Conservation (phyloP, 495 filamentous ascomycete genomes). For the Penicillium canescens region DNA sequence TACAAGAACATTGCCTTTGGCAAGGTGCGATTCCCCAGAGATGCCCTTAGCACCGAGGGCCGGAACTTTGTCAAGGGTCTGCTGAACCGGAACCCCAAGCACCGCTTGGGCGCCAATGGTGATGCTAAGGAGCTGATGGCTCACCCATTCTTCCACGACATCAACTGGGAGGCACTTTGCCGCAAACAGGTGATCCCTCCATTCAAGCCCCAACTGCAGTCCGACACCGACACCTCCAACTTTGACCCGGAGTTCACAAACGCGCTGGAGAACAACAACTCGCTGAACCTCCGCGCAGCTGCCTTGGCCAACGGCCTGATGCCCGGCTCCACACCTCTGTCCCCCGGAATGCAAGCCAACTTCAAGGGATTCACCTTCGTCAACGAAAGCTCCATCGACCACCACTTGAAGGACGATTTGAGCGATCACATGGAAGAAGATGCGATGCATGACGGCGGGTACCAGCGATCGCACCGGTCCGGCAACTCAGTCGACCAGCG, state of each 20-base stretch:
- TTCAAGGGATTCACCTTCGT: constrained; percentile 99
- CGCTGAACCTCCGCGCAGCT: constrained; percentile 84
- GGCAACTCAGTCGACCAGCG: constrained; percentile 51
- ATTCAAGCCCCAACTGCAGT: constrained; percentile 96
- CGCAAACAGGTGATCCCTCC: constrained; percentile 94
- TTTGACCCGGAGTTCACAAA: constrained; percentile 99
- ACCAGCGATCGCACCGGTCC: constrained; percentile 39
- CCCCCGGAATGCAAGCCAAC: constrained; percentile 93
- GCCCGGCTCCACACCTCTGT: constrained; percentile 83
- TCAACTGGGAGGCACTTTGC: constrained; percentile 84
- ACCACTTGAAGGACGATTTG: constrained; percentile 70
- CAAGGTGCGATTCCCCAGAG: constrained; percentile 93
- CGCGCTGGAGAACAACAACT: constrained; percentile 67
- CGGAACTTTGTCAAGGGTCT: constrained; percentile 97
- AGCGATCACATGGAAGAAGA: constrained; percentile 75
- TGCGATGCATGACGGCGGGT: constrained; percentile 53
- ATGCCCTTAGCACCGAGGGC: constrained; percentile 90
- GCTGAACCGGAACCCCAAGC: constrained; percentile 94
- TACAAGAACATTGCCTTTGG: constrained; percentile 99
- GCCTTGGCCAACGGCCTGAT: constrained; percentile 74
- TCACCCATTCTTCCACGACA: constrained; percentile 91
- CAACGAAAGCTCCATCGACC: constrained; percentile 93
- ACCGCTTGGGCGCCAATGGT: constrained; percentile 84
- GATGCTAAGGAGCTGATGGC: constrained; percentile 95
- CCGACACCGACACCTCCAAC: constrained; percentile 92